These are phyloP conservation scores for Jackrogersella multiformis DNA, from an alignment of 495 filamentous ascomycete species.

Conservation along the genomic window DNA sequence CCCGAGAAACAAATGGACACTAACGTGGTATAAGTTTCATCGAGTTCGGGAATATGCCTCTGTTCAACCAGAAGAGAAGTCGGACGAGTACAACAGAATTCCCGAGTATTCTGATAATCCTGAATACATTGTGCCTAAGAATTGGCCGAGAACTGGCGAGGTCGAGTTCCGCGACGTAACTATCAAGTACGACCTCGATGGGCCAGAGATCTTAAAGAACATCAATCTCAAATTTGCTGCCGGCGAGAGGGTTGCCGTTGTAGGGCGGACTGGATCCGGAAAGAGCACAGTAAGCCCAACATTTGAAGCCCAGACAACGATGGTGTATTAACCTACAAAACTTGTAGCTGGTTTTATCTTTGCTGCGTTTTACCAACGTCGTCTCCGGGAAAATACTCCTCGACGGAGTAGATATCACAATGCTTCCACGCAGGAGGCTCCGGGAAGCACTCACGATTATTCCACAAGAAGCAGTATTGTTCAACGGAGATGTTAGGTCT, in stretches of 20 bases:
- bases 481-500: conserved; percentile 60
- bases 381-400: conserved; percentile 59
- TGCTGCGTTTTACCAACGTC: conserved; percentile 65
- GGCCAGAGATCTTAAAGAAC: conserved; percentile 60
- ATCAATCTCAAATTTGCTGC: conserved; percentile 61
- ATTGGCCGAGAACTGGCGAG: conserved; percentile 58
- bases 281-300: conserved; percentile 60
- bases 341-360: conserved; percentile 56
- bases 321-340: conserved; percentile 26
- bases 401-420: conserved; percentile 62
- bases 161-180: conserved; percentile 61
- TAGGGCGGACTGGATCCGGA: conserved; percentile 68
- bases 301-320: neutral
- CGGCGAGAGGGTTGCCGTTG: conserved; percentile 64
- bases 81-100: conserved; percentile 35
- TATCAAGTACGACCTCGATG: conserved; percentile 58
- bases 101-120: conserved; percentile 42
- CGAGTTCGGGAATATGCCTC: conserved; percentile 59
- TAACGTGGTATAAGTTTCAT: conserved; percentile 48
- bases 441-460: conserved; percentile 64
- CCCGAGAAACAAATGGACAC: neutral
- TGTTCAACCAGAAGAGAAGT: conserved; percentile 57
- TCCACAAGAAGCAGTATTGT: conserved; percentile 66
- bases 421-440: conserved; percentile 59
- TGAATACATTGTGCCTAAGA: conserved; percentile 46